Evolutionary conservation across 2,329 filamentous ascomycete species (phyloP).

Genomic region (Trichoderma asperellum): DNA sequence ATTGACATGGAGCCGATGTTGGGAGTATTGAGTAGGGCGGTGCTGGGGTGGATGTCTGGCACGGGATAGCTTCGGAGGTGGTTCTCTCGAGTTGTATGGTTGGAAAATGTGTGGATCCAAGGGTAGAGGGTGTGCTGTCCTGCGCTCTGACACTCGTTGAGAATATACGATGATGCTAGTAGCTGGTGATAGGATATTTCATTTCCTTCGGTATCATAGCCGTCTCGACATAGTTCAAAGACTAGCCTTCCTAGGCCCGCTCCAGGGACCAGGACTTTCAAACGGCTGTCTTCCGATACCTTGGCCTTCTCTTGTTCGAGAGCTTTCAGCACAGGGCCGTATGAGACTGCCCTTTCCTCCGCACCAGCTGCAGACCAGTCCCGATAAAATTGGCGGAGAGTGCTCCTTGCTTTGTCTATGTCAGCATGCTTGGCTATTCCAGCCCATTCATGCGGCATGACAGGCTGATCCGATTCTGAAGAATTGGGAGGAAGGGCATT

Average conservation of each 20-base stretch:
- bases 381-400: constrained; percentile 88
- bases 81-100: constrained; percentile 72
- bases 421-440: constrained; percentile 73
- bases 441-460: constrained; percentile 66
- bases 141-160: constrained; percentile 66
- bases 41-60: constrained; percentile 78
- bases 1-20: constrained; percentile 77
- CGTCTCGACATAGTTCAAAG: constrained; percentile 77
- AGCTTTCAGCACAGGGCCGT: constrained; percentile 70
- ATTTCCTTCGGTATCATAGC: constrained; percentile 82
- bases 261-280: constrained; percentile 82
- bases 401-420: constrained; percentile 89
- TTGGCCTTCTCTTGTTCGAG: constrained; percentile 56
- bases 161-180: constrained; percentile 77
- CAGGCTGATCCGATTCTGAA: constrained; percentile 45
- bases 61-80: constrained; percentile 76
- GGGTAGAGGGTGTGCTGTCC: constrained; percentile 77
- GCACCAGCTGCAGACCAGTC: constrained; percentile 87
- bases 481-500: constrained; percentile 49
- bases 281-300: constrained; percentile 42
- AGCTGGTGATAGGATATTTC: constrained; percentile 97
- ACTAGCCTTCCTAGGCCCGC: constrained; percentile 87
- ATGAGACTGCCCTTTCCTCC: constrained; percentile 75
- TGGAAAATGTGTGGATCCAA: constrained; percentile 87
- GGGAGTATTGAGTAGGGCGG: constrained; percentile 49